Percentiles rank a stretch among this genome's conserved stretches.
Evolutionary conservation across 768 basidiomycete species (phyloP).

Genomic region (Russula sp.): DNA sequence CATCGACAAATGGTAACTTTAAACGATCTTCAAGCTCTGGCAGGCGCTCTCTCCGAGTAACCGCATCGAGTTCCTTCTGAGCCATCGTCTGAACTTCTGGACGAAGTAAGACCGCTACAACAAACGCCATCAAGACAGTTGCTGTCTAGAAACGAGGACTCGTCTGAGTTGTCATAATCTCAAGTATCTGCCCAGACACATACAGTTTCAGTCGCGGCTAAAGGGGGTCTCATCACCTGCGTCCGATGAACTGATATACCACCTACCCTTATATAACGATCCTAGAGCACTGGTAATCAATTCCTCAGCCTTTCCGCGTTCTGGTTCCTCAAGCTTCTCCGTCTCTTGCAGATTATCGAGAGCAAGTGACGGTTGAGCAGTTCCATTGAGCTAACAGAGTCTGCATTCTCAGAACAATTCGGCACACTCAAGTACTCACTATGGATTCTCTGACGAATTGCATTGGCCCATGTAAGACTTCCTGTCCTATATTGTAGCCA

Average conservation of each 20-base stretch:
- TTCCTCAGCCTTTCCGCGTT: not conserved
- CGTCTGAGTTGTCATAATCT: not conserved
- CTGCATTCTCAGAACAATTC: not conserved
- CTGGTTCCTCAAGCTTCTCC: not conserved
- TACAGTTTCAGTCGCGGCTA: slow-evolving; percentile 21
- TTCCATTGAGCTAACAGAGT: not conserved
- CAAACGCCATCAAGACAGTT: not conserved
- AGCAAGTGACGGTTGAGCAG: not conserved
- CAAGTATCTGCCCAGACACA: not conserved
- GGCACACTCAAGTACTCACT: not conserved
- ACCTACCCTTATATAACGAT: slow-evolving; percentile 13
- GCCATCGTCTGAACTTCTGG: not conserved
- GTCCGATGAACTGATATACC: not conserved
- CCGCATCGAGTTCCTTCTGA: not conserved
- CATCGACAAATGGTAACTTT: slow-evolving; percentile 3
- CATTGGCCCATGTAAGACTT: slow-evolving; percentile 6
- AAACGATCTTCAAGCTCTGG: slow-evolving; percentile 5
- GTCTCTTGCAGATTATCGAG: slow-evolving; percentile 3
- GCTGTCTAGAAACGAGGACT: not conserved
- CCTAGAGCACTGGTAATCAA: slow-evolving; percentile 3
- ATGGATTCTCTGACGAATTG: slow-evolving; percentile 6
- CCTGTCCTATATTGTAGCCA: not conserved
- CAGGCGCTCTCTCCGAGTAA: slow-evolving; percentile 1
- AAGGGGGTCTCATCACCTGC: not conserved
- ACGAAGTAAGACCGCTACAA: not conserved